Evolutionary conservation across 768 basidiomycete genomes (phyloP).

Genomic region (Naganishia friedmannii): DNA sequence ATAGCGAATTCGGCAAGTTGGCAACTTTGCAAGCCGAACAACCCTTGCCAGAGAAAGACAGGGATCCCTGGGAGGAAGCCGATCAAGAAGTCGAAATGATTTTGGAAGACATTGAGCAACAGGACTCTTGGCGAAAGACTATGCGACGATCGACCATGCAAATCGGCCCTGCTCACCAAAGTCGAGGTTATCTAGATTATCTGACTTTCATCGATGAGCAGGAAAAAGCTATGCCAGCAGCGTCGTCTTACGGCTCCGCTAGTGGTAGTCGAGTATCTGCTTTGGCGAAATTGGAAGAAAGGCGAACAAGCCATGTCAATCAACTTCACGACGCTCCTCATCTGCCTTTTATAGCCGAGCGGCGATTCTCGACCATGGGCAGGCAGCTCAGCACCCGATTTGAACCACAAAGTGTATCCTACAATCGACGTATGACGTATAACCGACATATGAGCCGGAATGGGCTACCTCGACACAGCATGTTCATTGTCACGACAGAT

Average conservation of each 20-base stretch:
- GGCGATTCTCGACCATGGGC: slow-evolving; percentile 3
- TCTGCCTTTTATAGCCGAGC: not conserved
- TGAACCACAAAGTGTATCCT: slow-evolving; percentile 1
- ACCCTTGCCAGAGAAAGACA: slow-evolving; percentile 52
- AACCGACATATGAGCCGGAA: not conserved
- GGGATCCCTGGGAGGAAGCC: slow-evolving; percentile 36
- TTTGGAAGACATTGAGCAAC: slow-evolving; percentile 16
- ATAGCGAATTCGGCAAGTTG: slow-evolving; percentile 73
- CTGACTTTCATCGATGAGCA: slow-evolving; percentile 2
- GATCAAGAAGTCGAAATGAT: slow-evolving; percentile 55
- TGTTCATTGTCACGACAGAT: slow-evolving; percentile 17
- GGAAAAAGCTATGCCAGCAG: not conserved
- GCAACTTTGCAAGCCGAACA: slow-evolving; percentile 59
- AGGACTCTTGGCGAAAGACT: not conserved
- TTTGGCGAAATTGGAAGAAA: slow-evolving; percentile 16
- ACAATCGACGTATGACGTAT: not conserved
- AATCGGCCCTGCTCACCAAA: slow-evolving; percentile 8
- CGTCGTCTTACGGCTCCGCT: not conserved
- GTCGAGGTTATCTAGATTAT: slow-evolving; percentile 16
- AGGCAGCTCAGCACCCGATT: slow-evolving; percentile 17
- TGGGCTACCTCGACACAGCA: slow-evolving; percentile 9
- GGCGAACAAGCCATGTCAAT: not conserved
- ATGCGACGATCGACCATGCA: slow-evolving; percentile 6
- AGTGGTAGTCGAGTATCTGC: not conserved
- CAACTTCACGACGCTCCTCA: not conserved